Percentiles rank a stretch among this genome's conserved stretches.
phyloP scores from a whole-genome alignment of 805 yeast genomes.

The Candida vaughaniae region DNA sequence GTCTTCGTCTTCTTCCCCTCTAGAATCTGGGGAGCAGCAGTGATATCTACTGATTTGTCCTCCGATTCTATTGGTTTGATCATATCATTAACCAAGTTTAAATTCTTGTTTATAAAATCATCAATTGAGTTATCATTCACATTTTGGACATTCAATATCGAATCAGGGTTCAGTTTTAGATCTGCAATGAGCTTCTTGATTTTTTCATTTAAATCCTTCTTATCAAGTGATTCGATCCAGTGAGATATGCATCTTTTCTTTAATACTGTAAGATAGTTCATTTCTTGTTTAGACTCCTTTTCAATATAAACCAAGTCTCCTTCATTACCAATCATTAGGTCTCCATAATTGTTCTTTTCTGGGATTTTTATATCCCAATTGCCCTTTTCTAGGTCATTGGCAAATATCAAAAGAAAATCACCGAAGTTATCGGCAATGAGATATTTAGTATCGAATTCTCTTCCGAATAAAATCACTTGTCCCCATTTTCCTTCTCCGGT shows the following conservation, averaged over 20 bases:
- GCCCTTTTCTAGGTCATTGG: constrained; percentile 84
- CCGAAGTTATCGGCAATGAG: constrained; percentile 89
- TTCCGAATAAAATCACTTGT: constrained; percentile 88
- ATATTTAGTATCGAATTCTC: constrained; percentile 89
- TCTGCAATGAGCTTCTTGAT: constrained; percentile 15
- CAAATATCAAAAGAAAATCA: constrained; percentile 76
- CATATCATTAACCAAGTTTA: constrained; percentile 15
- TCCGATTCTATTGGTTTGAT: constrained; percentile 1
- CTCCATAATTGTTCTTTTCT: constrained; percentile 46
- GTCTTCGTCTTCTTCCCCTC: neutral
- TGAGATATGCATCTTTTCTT: constrained; percentile 29
- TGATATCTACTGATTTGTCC: neutral
- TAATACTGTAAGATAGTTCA: constrained; percentile 41
- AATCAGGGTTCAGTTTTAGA: constrained; percentile 21
- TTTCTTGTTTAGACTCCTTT: constrained; percentile 46
- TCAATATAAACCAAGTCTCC: constrained; percentile 75
- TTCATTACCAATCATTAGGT: constrained; percentile 65
- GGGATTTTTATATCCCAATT: constrained; percentile 68
- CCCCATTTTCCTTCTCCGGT: constrained; percentile 70
- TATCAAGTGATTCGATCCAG: constrained; percentile 31
- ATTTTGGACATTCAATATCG: constrained; percentile 19
- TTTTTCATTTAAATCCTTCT: constrained; percentile 15
- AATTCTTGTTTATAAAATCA: constrained; percentile 28
- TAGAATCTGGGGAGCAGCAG: neutral
- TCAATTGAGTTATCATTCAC: constrained; percentile 25